Conservation (phyloP, 2,329 filamentous ascomycete species). For the Aschersonia sp. region DNA sequence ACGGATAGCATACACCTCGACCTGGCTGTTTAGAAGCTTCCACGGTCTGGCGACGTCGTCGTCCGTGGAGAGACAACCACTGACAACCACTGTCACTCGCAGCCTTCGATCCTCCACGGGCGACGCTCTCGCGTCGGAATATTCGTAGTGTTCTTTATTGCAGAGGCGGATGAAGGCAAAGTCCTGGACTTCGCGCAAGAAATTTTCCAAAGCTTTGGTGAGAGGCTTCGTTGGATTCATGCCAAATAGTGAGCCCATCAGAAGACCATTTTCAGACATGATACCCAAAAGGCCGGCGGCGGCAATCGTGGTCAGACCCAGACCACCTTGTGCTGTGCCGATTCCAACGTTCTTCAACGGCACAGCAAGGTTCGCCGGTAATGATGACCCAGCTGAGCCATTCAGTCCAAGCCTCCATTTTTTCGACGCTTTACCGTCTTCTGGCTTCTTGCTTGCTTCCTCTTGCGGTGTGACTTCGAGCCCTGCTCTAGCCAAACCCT, state of each 20-base stretch:
- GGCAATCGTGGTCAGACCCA: constrained; percentile 58
- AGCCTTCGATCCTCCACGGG: constrained; percentile 49
- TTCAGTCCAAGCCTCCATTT: constrained; percentile 56
- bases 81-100: constrained; percentile 69
- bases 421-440: constrained; percentile 48
- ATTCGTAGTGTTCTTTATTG: constrained; percentile 22
- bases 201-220: constrained; percentile 76
- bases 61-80: constrained; percentile 64
- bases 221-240: constrained; percentile 80
- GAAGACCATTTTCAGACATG: constrained; percentile 62
- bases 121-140: constrained; percentile 34
- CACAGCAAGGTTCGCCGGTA: constrained; percentile 54
- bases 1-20: constrained; percentile 68
- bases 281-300: constrained; percentile 68
- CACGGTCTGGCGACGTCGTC: constrained; percentile 60
- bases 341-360: constrained; percentile 67
- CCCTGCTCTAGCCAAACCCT: constrained; percentile 61
- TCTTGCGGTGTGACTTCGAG: constrained; percentile 24
- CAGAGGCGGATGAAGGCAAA: constrained; percentile 73
- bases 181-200: constrained; percentile 72
- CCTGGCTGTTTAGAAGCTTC: constrained; percentile 56
- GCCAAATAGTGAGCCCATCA: constrained; percentile 77
- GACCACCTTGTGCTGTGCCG: constrained; percentile 62
- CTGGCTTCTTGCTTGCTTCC: constrained; percentile 21
- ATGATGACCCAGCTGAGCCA: constrained; percentile 24